Conservation (phyloP, 1,284 basidiomycete genomes). For the Sporisorium scitamineum region DNA sequence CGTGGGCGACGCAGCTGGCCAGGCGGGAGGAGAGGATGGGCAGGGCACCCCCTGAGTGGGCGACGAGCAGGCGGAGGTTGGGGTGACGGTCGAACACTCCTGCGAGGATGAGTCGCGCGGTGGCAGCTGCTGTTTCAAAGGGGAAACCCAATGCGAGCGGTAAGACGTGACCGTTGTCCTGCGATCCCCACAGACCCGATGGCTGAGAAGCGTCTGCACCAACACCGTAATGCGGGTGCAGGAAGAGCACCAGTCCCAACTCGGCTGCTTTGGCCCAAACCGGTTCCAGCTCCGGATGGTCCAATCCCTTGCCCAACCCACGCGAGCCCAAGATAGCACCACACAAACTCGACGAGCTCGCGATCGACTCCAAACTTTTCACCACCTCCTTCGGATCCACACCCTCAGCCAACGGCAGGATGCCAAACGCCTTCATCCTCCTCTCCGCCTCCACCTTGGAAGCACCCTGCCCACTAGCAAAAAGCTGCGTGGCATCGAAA, state of each 20-base stretch:
- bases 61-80: constrained; percentile 79
- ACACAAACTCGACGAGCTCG: constrained; percentile 69
- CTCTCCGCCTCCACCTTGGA: constrained; percentile 71
- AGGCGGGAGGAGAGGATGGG: constrained; percentile 82
- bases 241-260: constrained; percentile 31
- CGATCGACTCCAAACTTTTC: constrained; percentile 76
- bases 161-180: constrained; percentile 84
- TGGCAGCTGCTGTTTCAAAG: constrained; percentile 85
- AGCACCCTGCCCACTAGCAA: constrained; percentile 58
- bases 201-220: constrained; percentile 18
- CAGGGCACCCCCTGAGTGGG: constrained; percentile 85
- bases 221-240: constrained; percentile 44
- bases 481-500: constrained; percentile 40
- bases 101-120: constrained; percentile 82
- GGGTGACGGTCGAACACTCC: constrained; percentile 84
- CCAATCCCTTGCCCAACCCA: constrained; percentile 81
- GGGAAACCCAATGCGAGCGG: constrained; percentile 87
- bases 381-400: constrained; percentile 75
- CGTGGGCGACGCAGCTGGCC: constrained; percentile 84
- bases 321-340: constrained; percentile 84
- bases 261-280: constrained; percentile 76
- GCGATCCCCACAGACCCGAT: constrained; percentile 75
- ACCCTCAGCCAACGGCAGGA: constrained; percentile 81
- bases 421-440: constrained; percentile 82
- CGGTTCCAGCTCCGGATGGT: constrained; percentile 77